Percentiles rank a stretch among this genome's conserved stretches.
phyloP scores from a whole-genome alignment of 2,329 filamentous ascomycete genomes.

The Trichophyton schoenleinii region DNA sequence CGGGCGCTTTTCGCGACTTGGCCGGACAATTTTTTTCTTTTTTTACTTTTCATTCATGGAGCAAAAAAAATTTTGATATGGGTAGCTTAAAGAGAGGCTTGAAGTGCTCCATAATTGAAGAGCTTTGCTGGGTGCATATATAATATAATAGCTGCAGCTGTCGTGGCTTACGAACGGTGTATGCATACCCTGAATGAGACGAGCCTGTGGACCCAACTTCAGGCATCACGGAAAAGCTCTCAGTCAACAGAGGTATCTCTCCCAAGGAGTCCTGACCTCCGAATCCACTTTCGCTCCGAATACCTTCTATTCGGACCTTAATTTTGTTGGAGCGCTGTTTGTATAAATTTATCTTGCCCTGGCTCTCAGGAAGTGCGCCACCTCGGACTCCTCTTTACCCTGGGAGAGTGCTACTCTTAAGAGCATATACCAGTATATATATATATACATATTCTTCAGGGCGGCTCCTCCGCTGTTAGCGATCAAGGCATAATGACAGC shows the following conservation, averaged over 20 bases:
- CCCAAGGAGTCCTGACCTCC: background rate
- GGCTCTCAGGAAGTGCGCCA: background rate
- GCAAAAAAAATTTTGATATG: background rate
- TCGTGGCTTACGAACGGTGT: background rate
- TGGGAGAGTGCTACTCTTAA: background rate
- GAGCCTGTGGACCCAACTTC: background rate
- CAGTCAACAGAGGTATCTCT: background rate
- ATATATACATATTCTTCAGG: background rate
- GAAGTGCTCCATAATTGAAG: background rate
- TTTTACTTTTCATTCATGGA: background rate
- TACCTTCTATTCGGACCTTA: background rate
- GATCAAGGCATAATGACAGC: background rate
- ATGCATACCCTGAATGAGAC: background rate
- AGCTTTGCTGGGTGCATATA: background rate
- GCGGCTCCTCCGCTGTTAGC: background rate
- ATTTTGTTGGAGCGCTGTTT: background rate
- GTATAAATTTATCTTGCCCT: background rate
- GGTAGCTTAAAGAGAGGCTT: background rate
- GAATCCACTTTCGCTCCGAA: background rate
- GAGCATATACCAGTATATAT: no score
- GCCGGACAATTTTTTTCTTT: background rate
- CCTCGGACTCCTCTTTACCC: background rate
- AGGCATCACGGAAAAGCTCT: background rate
- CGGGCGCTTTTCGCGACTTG: background rate
- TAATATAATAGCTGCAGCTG: background rate